Conservation (phyloP, 352 stramenopile species). For the Globisporangium acanthophoron region DNA sequence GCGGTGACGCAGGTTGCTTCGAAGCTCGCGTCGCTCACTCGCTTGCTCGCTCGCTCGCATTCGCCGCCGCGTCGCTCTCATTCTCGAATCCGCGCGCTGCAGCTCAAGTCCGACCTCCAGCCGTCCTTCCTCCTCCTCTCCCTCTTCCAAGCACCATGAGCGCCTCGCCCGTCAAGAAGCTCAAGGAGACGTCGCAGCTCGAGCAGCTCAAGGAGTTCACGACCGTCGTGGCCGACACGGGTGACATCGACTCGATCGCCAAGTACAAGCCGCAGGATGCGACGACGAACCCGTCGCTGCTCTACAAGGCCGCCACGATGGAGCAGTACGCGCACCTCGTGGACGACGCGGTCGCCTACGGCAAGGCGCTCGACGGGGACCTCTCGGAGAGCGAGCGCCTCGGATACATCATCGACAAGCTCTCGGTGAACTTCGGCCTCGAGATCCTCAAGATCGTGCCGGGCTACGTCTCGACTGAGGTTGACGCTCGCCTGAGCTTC, state of each 20-base stretch:
- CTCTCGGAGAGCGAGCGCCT: slow-evolving; percentile 85
- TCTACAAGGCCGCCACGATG: slow-evolving; percentile 97
- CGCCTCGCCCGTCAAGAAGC: slow-evolving; percentile 69
- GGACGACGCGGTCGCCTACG: slow-evolving; percentile 93
- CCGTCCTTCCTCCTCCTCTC: not conserved
- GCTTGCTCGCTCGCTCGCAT: not conserved
- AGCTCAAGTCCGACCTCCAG: slow-evolving; percentile 23
- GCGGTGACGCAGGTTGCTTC: not conserved
- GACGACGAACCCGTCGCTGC: slow-evolving; percentile 98
- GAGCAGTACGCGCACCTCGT: slow-evolving; percentile 95
- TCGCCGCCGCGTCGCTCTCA: slow-evolving; percentile 20
- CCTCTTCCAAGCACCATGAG: slow-evolving; percentile 25
- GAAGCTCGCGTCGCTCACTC: not conserved
- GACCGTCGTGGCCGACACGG: slow-evolving; percentile 97
- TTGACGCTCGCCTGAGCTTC: slow-evolving; percentile 96
- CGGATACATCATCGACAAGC: slow-evolving; percentile 94
- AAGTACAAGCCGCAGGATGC: slow-evolving; percentile 95
- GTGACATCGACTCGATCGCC: slow-evolving; percentile 90
- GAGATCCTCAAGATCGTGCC: slow-evolving; percentile 96
- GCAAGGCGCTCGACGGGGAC: slow-evolving; percentile 61
- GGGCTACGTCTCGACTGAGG: slow-evolving; percentile 98
- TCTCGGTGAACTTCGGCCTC: slow-evolving; percentile 97
- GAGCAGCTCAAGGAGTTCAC: slow-evolving; percentile 97
- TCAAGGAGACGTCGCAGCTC: slow-evolving; percentile 75
- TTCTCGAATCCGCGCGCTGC: slow-evolving; percentile 64